These are phyloP conservation scores for Zizania palustris DNA, from an alignment of 202 grass and related monocot genomes.

Conservation along the genomic window DNA sequence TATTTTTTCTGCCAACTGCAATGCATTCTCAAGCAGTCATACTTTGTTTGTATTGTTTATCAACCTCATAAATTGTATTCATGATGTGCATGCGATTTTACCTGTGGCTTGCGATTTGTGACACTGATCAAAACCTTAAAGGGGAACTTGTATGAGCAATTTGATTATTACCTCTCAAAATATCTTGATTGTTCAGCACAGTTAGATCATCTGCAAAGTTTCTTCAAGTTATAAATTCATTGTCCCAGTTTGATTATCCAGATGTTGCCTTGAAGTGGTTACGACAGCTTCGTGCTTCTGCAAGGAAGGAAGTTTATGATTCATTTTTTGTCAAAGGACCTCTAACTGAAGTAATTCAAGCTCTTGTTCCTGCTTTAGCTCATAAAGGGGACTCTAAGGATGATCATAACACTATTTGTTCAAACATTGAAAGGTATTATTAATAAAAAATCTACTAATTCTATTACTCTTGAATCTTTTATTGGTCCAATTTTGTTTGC, in stretches of 20 bases:
- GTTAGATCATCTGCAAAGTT: conserved; percentile 23
- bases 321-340: conserved; percentile 83
- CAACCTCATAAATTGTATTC: conserved; percentile 24
- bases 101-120: neutral
- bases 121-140: conserved; percentile 16
- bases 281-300: conserved; percentile 45
- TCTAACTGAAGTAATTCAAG: conserved; percentile 81
- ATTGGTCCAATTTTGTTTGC: conserved; percentile 4
- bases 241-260: conserved; percentile 51
- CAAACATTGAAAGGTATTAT: conserved; percentile 78
- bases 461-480: conserved; percentile 9
- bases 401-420: conserved; percentile 58
- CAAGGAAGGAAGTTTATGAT: conserved; percentile 85
- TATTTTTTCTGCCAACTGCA: conserved; percentile 8
- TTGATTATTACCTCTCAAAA: conserved; percentile 7
- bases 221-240: conserved; percentile 35
- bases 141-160: neutral
- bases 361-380: conserved; percentile 70
- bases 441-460: conserved; percentile 23
- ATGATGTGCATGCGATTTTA: conserved; percentile 13
- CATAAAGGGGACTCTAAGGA: conserved; percentile 68
- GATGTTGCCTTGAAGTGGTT: conserved; percentile 92
- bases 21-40: neutral
- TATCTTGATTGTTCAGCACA: conserved; percentile 29
- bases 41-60: conserved; percentile 19